Evolutionary conservation across 306 rosid species (phyloP).

Genomic region (Acmispon strigosus): DNA sequence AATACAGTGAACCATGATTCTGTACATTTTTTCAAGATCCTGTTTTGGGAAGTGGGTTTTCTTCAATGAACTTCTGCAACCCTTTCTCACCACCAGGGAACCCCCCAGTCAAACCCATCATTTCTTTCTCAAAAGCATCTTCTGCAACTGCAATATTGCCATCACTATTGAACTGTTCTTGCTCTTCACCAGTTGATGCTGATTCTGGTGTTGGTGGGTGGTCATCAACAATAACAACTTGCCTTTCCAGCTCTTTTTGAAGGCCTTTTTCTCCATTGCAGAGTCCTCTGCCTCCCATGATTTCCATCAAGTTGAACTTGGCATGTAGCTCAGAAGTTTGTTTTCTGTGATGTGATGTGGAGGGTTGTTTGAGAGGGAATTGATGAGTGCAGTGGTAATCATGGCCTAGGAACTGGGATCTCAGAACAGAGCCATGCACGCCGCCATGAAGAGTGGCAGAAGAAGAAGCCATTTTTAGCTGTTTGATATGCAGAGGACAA

Average conservation of each 20-base stretch:
- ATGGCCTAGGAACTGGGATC: conserved; percentile 59
- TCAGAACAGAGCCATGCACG: conserved; percentile 29
- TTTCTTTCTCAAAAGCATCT: conserved; percentile 76
- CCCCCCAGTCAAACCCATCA: conserved; percentile 93
- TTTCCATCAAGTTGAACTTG: conserved; percentile 52
- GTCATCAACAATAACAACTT: conserved; percentile 4
- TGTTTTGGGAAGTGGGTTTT: conserved; percentile 63
- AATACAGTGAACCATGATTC: conserved; percentile 1
- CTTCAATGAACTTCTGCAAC: conserved; percentile 52
- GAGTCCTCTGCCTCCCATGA: conserved; percentile 90
- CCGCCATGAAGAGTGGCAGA: conserved; percentile 36
- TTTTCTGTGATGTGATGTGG: conserved; percentile 21
- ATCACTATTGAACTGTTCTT: conserved; percentile 2
- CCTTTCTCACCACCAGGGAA: conserved; percentile 97
- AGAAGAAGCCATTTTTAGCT: conserved; percentile 44
- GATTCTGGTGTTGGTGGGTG: neutral
- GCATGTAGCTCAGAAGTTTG: conserved; percentile 25
- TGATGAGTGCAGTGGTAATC: conserved; percentile 21
- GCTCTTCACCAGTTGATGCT: neutral
- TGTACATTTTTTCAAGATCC: neutral
- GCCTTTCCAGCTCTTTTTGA: conserved; percentile 45
- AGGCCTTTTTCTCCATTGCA: conserved; percentile 78
- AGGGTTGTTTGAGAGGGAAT: conserved; percentile 20
- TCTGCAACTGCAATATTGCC: conserved; percentile 25
- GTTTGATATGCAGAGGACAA: neutral